Evolutionary conservation across 805 yeast genomes (phyloP).

Genomic region (Ogataea haglerorum): DNA sequence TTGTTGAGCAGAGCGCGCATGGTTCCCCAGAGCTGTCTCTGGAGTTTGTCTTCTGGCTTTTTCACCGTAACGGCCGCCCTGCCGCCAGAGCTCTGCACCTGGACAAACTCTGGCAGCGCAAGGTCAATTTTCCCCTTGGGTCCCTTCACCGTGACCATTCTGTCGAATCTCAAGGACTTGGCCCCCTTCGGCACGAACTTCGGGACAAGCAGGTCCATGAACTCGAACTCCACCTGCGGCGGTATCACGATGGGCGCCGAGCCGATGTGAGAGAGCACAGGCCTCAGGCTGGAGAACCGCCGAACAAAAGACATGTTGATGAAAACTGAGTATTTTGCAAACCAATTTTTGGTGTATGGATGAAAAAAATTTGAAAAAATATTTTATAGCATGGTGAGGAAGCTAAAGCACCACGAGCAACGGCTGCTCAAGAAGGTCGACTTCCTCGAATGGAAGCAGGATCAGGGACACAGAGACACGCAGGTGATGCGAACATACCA

Average conservation of each 20-base stretch:
- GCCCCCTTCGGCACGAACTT: conserved; percentile 65
- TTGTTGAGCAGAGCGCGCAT: conserved; percentile 74
- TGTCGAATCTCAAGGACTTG: conserved; percentile 52
- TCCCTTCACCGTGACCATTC: conserved; percentile 61
- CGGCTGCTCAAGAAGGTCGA: conserved; percentile 93
- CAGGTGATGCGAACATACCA: conserved; percentile 95
- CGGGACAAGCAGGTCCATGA: conserved; percentile 52
- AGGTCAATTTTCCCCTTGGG: conserved; percentile 70
- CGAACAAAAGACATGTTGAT: conserved; percentile 9
- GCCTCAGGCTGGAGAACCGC: conserved; percentile 32
- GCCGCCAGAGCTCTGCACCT: conserved; percentile 37
- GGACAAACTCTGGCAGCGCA: conserved; percentile 70
- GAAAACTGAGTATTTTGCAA: conserved; percentile 1
- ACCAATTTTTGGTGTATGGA: conserved; percentile 5
- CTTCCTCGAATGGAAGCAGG: conserved; percentile 96
- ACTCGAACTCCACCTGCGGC: conserved; percentile 51
- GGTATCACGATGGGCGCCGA: conserved; percentile 69
- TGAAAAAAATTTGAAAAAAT: conserved; percentile 4
- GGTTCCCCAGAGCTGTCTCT: conserved; percentile 95
- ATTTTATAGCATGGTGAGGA: conserved; percentile 58
- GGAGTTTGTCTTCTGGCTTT: conserved; percentile 64
- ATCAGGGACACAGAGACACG: conserved; percentile 91
- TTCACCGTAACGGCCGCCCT: conserved; percentile 39
- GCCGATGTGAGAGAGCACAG: conserved; percentile 66
- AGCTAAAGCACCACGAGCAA: conserved; percentile 92